Evolutionary conservation across 768 basidiomycete species (phyloP).

Genomic region (Grammothele lineata): DNA sequence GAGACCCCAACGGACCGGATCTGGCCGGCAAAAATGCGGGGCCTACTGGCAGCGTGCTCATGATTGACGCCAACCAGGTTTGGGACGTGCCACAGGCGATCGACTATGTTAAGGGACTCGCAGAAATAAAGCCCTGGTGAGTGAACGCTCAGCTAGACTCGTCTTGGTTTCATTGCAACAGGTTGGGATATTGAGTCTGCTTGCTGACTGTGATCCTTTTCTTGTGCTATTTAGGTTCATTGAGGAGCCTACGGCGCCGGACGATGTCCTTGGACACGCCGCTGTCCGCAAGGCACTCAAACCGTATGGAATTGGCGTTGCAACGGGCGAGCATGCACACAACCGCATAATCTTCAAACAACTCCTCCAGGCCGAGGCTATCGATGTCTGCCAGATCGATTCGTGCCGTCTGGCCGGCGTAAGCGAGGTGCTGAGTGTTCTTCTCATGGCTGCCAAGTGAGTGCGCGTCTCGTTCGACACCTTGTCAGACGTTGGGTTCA

Average conservation of each 20-base stretch:
- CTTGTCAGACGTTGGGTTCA: neutral
- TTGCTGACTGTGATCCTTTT: too few relatives aligned
- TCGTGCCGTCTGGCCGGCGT: constrained; percentile 92
- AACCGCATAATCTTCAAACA: constrained; percentile 97
- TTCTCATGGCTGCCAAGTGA: constrained; percentile 88
- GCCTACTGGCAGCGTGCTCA: constrained; percentile 88
- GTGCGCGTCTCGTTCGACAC: constrained; percentile 13
- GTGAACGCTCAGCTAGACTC: too few relatives aligned
- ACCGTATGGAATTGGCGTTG: constrained; percentile 81
- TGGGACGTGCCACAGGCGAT: constrained; percentile 94
- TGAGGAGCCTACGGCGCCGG: constrained; percentile 90
- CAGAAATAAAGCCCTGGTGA: constrained; percentile 83
- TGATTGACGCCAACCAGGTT: constrained; percentile 98
- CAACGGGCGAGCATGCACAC: constrained; percentile 93
- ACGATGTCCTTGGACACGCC: constrained; percentile 85
- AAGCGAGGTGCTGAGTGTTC: constrained; percentile 85
- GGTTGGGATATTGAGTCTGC: too few relatives aligned
- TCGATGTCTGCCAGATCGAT: constrained; percentile 95
- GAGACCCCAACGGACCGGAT: constrained; percentile 56
- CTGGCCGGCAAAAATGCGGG: constrained; percentile 90
- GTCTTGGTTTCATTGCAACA: too few relatives aligned
- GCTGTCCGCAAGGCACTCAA: constrained; percentile 74
- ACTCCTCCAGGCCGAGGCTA: constrained; percentile 82
- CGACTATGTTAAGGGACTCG: constrained; percentile 80
- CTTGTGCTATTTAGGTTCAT: constrained; percentile 79